Conservation (phyloP, 805 yeast genomes). For the Yarrowia sp. region DNA sequence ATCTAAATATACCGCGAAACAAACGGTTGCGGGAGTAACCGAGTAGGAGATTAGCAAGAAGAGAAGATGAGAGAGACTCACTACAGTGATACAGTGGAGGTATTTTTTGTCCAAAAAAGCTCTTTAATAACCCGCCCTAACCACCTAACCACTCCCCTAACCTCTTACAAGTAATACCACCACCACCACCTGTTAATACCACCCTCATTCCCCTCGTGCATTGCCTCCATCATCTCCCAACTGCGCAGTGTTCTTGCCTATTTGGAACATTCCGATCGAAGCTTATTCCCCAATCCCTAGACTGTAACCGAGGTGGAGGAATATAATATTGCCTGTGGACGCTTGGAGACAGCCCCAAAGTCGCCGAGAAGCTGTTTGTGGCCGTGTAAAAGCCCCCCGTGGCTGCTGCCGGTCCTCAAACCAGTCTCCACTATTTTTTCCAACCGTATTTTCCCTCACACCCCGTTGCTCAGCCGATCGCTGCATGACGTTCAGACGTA, state of each 20-base stretch:
- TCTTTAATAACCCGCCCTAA: no score
- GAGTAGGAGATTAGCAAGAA: no score
- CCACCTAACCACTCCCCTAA: no score
- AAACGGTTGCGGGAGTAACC: neutral
- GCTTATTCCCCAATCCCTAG: neutral
- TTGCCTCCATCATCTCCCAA: constrained; percentile 18
- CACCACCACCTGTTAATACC: no score
- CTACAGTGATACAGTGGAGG: no score
- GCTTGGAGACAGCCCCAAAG: no score
- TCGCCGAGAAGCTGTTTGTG: neutral
- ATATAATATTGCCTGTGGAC: neutral
- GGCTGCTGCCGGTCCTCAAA: no score
- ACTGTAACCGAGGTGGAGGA: neutral
- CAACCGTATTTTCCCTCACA: constrained; percentile 14
- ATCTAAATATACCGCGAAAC: neutral
- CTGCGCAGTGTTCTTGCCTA: constrained; percentile 9
- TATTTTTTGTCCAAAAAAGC: no score
- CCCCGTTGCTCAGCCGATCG: neutral
- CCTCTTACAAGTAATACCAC: no score
- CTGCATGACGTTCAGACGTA: neutral
- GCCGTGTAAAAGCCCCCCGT: neutral
- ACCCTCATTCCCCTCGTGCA: neutral
- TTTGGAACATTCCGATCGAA: constrained; percentile 6
- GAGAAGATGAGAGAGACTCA: no score
- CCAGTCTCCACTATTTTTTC: no score